phyloP scores from a whole-genome alignment of 1,284 basidiomycete genomes.

The Mrakiaceae sp. region DNA sequence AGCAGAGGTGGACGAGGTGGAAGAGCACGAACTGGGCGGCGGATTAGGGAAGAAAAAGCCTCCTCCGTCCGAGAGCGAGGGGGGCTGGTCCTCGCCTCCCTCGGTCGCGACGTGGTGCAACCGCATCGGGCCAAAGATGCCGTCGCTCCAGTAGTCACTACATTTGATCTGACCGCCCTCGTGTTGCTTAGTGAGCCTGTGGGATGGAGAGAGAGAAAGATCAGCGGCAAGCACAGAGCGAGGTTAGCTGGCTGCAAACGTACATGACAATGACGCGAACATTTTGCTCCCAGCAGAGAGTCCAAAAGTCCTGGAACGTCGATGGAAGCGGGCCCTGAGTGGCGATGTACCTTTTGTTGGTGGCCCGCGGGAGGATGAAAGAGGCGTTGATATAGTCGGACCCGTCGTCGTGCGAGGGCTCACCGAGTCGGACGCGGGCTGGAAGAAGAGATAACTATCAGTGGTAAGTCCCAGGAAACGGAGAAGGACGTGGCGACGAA shows the following conservation, averaged over 20 bases:
- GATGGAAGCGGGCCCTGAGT: slow-evolving; percentile 89
- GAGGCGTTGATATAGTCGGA: slow-evolving; percentile 90
- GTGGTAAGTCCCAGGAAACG: background rate
- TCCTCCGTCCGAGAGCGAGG: slow-evolving; percentile 21
- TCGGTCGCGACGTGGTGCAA: slow-evolving; percentile 53
- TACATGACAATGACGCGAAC: slow-evolving; percentile 52
- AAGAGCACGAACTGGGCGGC: slow-evolving; percentile 15
- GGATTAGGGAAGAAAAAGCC: slow-evolving; percentile 33
- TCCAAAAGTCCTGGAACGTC: slow-evolving; percentile 91
- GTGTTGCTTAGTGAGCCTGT: slow-evolving; percentile 80
- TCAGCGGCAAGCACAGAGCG: slow-evolving; percentile 1
- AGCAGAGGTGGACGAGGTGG: background rate
- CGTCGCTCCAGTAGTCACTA: slow-evolving; percentile 76
- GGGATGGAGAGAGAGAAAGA: slow-evolving; percentile 28
- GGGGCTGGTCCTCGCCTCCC: slow-evolving; percentile 37
- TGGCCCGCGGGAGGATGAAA: slow-evolving; percentile 72
- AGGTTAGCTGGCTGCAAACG: slow-evolving; percentile 28
- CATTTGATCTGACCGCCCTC: slow-evolving; percentile 86
- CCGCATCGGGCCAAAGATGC: slow-evolving; percentile 56
- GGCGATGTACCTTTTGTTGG: slow-evolving; percentile 74
- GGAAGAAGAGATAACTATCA: slow-evolving; percentile 23
- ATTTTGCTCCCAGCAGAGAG: slow-evolving; percentile 45
- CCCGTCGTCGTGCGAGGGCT: slow-evolving; percentile 41
- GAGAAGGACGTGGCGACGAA: slow-evolving; percentile 19
- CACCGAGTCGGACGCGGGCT: slow-evolving; percentile 59